phyloP scores from a whole-genome alignment of 228 moss, liverwort and hornwort species.

The Sphagnum magellanicum region DNA sequence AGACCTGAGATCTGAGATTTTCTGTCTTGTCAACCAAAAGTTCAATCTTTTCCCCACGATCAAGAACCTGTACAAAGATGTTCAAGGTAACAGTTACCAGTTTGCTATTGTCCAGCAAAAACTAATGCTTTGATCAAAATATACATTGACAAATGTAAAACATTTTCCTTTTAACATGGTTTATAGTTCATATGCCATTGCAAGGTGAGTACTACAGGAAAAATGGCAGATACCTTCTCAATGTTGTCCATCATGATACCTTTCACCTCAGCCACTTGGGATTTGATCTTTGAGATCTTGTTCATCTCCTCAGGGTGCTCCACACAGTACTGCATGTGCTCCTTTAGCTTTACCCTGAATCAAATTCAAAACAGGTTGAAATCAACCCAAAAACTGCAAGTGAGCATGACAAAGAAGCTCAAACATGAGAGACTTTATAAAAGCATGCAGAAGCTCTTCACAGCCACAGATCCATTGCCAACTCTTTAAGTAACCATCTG shows the following conservation, averaged over 20 bases:
- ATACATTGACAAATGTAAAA: no score
- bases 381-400: no score
- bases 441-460: slow-evolving; percentile 11
- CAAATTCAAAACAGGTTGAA: no score
- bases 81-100: neutral
- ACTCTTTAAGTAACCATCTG: slow-evolving; percentile 11
- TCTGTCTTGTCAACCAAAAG: slow-evolving; percentile 35
- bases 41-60: slow-evolving; percentile 46
- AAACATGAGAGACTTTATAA: neutral
- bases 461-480: slow-evolving; percentile 15
- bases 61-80: slow-evolving; percentile 30
- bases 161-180: no score
- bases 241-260: slow-evolving; percentile 76
- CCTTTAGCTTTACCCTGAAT: slow-evolving; percentile 13
- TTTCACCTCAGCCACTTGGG: slow-evolving; percentile 64
- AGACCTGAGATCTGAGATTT: slow-evolving; percentile 23
- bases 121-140: no score
- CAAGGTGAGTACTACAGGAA: no score
- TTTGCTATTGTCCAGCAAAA: no score
- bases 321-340: slow-evolving; percentile 48
- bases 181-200: no score
- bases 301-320: slow-evolving; percentile 69
- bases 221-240: slow-evolving; percentile 34
- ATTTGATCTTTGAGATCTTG: slow-evolving; percentile 60
- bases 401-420: no score